Evolutionary conservation across 257 asterid species (phyloP), one percentile per base, ranked within the genome.

Genomic region (Penstemon barbatus): DNA sequence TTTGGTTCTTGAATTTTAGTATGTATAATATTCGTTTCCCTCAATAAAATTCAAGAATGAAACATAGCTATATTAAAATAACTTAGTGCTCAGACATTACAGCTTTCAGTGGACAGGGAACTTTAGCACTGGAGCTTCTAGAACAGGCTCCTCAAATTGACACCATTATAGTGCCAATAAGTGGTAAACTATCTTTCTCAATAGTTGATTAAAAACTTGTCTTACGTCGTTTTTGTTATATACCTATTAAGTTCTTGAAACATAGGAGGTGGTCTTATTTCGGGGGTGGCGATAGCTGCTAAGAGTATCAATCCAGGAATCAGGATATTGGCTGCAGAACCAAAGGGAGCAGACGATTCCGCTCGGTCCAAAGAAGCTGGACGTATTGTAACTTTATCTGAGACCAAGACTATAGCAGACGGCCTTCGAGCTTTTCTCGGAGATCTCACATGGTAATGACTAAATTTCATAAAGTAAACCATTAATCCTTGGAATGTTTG

Each of bases 391-490:
- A 88, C 81, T 63, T 67, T 90, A 63, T 75, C 91, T 0, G 90
- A 83, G 71, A 86, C 91, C 66, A 88, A 82, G n/a, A 90, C 98
- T 72, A 81, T 92, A 45, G 97, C 96, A 5, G 98, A 92, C 53
- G 98, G 98, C 8, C 94, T 90, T 65, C 88, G 97, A 67, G 99
- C 97, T 19, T 85, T 52, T 74, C 97, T 93, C 53, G 97, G 99
- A 66, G 85, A 80, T 38, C 85, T 88, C 57, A 93, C 98, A 56
- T 93, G 99, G 99, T 90, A 90, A 68, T 8, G 4, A 19, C 49
- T 18, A 0, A 19, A 13, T 41, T 3, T 63, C 46, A 49, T 49
- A 25, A 25, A 25, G 33, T 25, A 25, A 25, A 25, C 33, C 33
- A 25, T 25, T 25, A 25, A 25, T 25, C 33, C 33, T 25, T 2